Conservation (phyloP, 306 rosid species). For the Ormosia semicastrata region DNA sequence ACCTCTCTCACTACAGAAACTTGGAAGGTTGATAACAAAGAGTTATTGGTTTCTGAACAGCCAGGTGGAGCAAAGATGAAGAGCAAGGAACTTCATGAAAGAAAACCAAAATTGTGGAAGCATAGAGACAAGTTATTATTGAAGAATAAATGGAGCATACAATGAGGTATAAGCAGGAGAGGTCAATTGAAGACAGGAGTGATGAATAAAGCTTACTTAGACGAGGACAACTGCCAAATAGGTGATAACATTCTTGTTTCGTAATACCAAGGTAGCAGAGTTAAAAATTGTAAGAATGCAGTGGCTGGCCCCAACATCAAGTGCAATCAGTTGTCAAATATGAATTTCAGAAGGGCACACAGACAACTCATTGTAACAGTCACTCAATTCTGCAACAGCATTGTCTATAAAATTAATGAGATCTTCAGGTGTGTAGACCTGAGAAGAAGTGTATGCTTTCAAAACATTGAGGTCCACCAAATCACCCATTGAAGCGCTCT, state of each 20-base stretch:
- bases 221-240: not conserved
- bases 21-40: slow-evolving; percentile 1
- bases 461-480: slow-evolving; percentile 30
- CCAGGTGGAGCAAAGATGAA: slow-evolving; percentile 16
- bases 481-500: slow-evolving; percentile 37
- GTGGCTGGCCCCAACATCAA: slow-evolving; percentile 15
- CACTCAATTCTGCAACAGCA: slow-evolving; percentile 29
- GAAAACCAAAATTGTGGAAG: not conserved
- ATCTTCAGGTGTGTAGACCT: slow-evolving; percentile 52
- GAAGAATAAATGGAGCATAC: not conserved
- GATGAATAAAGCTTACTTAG: not conserved
- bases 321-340: slow-evolving; percentile 6
- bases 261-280: not conserved
- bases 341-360: not conserved
- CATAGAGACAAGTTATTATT: not conserved
- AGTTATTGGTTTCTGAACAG: slow-evolving; percentile 12
- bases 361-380: slow-evolving; percentile 6
- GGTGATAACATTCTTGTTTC: not conserved
- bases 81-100: not conserved
- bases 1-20: not conserved
- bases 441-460: slow-evolving; percentile 42
- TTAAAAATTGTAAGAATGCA: slow-evolving; percentile 6
- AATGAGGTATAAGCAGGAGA: not conserved
- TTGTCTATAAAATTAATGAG: slow-evolving; percentile 53
- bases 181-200: not conserved